Percentiles rank a stretch among this genome's conserved stretches.
Evolutionary conservation across 306 rosid species (phyloP).

Genomic region (Parietaria judaica): DNA sequence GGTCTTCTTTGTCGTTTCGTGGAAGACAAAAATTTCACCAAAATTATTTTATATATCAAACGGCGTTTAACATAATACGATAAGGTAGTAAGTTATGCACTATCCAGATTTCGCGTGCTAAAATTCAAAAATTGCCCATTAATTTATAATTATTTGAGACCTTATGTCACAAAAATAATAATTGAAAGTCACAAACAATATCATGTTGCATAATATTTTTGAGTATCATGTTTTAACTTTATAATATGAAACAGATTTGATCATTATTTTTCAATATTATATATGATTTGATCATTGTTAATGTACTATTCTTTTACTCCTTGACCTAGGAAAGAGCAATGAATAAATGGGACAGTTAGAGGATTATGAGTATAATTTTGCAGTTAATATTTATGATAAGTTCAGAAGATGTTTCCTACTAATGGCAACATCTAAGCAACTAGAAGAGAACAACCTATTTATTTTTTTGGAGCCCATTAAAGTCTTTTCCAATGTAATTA

Average conservation of each 20-base stretch:
- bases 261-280: too few relatives aligned
- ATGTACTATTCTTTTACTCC: too few relatives aligned
- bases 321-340: too few relatives aligned
- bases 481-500: not conserved
- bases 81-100: not conserved
- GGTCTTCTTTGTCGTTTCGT: not conserved
- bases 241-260: too few relatives aligned
- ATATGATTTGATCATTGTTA: too few relatives aligned
- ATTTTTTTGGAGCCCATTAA: constrained; percentile 9
- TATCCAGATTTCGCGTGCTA: not conserved
- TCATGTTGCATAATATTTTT: too few relatives aligned
- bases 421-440: constrained; percentile 34
- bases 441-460: not conserved
- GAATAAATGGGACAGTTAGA: constrained; percentile 13
- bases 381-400: constrained; percentile 9
- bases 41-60: not conserved
- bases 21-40: not conserved
- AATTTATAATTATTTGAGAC: not conserved
- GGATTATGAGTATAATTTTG: constrained; percentile 6
- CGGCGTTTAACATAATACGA: not conserved
- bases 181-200: too few relatives aligned
- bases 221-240: too few relatives aligned
- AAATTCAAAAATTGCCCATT: not conserved
- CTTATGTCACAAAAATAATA: too few relatives aligned
- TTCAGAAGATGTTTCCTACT: constrained; percentile 38